These are phyloP conservation scores for Xylariales sp. DNA, from an alignment of 2,329 filamentous ascomycete genomes.

Conservation along the genomic window DNA sequence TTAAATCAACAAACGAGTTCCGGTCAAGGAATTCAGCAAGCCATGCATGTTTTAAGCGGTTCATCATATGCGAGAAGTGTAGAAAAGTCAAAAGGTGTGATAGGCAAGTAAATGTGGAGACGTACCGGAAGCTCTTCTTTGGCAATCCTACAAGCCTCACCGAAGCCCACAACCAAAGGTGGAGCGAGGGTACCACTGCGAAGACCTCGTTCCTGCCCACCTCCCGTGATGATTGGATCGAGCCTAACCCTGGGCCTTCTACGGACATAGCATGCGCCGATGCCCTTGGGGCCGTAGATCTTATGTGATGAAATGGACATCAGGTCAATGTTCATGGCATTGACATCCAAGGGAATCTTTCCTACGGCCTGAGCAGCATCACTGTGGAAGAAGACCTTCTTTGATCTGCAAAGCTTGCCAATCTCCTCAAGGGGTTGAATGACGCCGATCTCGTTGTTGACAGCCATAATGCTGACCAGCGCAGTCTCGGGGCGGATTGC, in stretches of 20 bases:
- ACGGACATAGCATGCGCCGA: conserved; percentile 93
- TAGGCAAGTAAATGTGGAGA: conserved; percentile 17
- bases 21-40: conserved; percentile 76
- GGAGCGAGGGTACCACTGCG: conserved; percentile 92
- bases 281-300: conserved; percentile 96
- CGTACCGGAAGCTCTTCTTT: conserved; percentile 87
- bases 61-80: conserved; percentile 61
- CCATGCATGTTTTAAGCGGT: conserved; percentile 83
- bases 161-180: conserved; percentile 84
- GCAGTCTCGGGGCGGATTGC: conserved; percentile 89
- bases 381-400: conserved; percentile 97
- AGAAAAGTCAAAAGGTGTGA: conserved; percentile 13
- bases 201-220: conserved; percentile 91
- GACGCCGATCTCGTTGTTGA: conserved; percentile 99
- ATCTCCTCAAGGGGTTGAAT: conserved; percentile 95
- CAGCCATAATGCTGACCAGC: conserved; percentile 95
- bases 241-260: conserved; percentile 88
- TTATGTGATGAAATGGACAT: conserved; percentile 99
- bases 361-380: conserved; percentile 97
- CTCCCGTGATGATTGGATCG: conserved; percentile 93
- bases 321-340: conserved; percentile 95
- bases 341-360: conserved; percentile 95
- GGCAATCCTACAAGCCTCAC: conserved; percentile 90
- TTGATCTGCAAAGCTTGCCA: conserved; percentile 82
- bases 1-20: conserved; percentile 54